Percentiles rank a stretch among this genome's conserved stretches.
These are phyloP conservation scores for Ceriops zippeliana DNA, from an alignment of 345 rosid genomes.

Conservation along the genomic window DNA sequence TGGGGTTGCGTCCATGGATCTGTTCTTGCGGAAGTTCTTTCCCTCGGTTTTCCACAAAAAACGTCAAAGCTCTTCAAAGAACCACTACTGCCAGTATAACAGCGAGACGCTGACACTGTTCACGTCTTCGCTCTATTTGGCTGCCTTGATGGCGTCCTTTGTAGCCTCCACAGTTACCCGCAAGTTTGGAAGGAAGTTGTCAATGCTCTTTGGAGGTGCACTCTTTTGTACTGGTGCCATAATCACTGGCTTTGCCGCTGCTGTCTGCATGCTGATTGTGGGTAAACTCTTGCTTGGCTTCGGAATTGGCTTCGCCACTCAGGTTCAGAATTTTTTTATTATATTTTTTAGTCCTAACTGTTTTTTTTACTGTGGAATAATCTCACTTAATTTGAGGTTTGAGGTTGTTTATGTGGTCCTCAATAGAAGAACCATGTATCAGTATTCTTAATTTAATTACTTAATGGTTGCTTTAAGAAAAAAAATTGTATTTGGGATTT, in stretches of 20 bases:
- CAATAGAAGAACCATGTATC: neutral
- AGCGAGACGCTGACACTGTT: constrained; percentile 67
- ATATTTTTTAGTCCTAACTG: too few relatives aligned
- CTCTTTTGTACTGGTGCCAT: constrained; percentile 84
- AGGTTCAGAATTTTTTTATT: constrained; percentile 41
- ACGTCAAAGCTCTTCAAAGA: constrained; percentile 31
- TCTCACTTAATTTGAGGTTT: too few relatives aligned
- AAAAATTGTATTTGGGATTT: neutral
- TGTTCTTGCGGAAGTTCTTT: constrained; percentile 67
- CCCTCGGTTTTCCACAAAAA: constrained; percentile 61
- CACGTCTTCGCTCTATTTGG: constrained; percentile 91
- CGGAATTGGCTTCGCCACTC: constrained; percentile 96
- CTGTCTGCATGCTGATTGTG: constrained; percentile 82
- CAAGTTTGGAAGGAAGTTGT: constrained; percentile 61
- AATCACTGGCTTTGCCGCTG: constrained; percentile 69
- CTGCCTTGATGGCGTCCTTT: constrained; percentile 71
- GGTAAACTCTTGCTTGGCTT: constrained; percentile 92
- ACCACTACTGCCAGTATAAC: constrained; percentile 81
- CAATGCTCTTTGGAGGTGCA: constrained; percentile 86
- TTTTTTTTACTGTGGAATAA: neutral
- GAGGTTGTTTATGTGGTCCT: constrained; percentile 10
- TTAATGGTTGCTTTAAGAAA: neutral
- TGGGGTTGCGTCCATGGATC: constrained; percentile 84
- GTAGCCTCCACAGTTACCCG: constrained; percentile 80
- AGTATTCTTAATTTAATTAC: neutral